phyloP scores from a whole-genome alignment of 257 asterid species.

The Plantago major region DNA sequence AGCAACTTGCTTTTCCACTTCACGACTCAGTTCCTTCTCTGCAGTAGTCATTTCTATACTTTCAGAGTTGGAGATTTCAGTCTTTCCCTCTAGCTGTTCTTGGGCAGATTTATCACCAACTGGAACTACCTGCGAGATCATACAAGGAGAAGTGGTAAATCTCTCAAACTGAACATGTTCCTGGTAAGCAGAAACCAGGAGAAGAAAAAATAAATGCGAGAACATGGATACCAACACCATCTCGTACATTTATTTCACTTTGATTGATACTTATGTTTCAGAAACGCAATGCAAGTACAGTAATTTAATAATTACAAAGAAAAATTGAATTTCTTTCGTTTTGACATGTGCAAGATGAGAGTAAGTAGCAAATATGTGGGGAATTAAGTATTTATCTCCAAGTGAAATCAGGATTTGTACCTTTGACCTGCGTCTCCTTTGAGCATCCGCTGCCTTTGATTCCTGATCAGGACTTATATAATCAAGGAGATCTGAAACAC shows the following conservation, averaged over 20 bases:
- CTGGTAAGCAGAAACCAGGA: neutral
- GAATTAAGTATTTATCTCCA: neutral
- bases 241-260: too few species aligned
- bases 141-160: constrained; percentile 14
- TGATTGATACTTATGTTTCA: too few species aligned
- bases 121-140: constrained; percentile 50
- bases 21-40: constrained; percentile 31
- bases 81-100: constrained; percentile 46
- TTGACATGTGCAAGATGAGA: too few species aligned
- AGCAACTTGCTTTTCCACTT: constrained; percentile 34
- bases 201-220: neutral
- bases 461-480: constrained; percentile 84
- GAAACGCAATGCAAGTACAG: too few species aligned
- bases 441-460: constrained; percentile 66
- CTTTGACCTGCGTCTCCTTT: constrained; percentile 82
- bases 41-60: constrained; percentile 25
- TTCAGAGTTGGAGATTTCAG: constrained; percentile 29
- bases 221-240: neutral
- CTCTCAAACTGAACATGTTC: neutral
- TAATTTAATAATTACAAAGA: too few species aligned
- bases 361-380: neutral
- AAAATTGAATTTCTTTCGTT: too few species aligned
- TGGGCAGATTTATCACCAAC: constrained; percentile 48
- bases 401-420: constrained; percentile 26
- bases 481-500: constrained; percentile 98